Evolutionary conservation across 2,329 filamentous ascomycete genomes (phyloP).

Genomic region (Colletotrichum spinosum): DNA sequence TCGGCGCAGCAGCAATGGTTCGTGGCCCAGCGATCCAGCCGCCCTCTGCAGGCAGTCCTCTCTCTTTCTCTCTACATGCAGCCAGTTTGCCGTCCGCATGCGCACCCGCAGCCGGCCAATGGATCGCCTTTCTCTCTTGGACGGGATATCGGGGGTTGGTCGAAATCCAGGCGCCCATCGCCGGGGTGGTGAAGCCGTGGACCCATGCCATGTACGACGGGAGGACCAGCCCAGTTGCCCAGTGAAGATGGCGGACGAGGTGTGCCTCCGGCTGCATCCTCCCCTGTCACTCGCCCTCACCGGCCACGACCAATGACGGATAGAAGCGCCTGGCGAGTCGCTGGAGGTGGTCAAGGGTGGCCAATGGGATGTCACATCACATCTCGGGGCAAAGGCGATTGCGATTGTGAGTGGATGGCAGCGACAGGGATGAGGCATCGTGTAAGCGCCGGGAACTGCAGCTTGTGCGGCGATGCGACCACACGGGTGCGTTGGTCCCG

Average conservation of each 20-base stretch:
- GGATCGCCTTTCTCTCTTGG: neutral
- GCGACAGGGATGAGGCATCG: constrained; percentile 28
- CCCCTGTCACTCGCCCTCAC: neutral
- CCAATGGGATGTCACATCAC: constrained; percentile 30
- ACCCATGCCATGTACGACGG: neutral
- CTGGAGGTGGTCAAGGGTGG: constrained; percentile 12
- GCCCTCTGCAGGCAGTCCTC: neutral
- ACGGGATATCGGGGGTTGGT: constrained; percentile 2
- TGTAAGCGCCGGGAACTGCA: constrained; percentile 37
- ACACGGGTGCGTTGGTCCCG: constrained; percentile 7
- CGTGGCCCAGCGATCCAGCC: constrained; percentile 29
- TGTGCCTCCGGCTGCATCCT: no score
- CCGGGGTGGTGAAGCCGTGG: neutral
- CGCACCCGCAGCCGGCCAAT: constrained; percentile 37
- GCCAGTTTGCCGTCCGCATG: constrained; percentile 29
- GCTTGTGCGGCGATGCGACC: constrained; percentile 18
- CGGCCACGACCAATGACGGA: constrained; percentile 22
- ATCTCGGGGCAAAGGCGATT: constrained; percentile 1
- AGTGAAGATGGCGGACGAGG: no score
- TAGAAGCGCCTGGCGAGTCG: constrained; percentile 33
- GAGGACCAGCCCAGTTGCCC: neutral
- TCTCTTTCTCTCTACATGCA: neutral
- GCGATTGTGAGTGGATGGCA: constrained; percentile 20
- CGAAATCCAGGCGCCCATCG: neutral
- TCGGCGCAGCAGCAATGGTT: neutral